A percentile compares a stretch with the other conserved stretches of the same genome.
Evolutionary conservation across 371 early-diverging fungal species (phyloP).

Genomic region (Apophysomyces elegans): DNA sequence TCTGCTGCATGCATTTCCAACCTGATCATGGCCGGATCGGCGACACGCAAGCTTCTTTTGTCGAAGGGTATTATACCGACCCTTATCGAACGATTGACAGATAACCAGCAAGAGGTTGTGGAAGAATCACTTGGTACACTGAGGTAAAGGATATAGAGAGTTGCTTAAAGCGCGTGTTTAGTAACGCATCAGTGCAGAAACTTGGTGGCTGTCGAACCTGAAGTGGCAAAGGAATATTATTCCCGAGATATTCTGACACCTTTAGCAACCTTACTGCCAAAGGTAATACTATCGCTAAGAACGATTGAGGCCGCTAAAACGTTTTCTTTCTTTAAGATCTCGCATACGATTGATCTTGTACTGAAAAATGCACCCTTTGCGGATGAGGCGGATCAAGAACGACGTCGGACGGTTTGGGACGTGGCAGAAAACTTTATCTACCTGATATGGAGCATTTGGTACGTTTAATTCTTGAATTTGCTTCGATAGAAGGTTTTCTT

Average conservation of each 20-base stretch:
- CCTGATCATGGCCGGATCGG: slow-evolving; percentile 63
- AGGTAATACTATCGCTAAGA: slow-evolving; percentile 26
- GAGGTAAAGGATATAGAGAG: slow-evolving; percentile 39
- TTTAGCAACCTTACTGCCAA: slow-evolving; percentile 51
- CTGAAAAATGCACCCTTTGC: slow-evolving; percentile 49
- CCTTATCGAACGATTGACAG: slow-evolving; percentile 74
- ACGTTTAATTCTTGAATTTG: neutral
- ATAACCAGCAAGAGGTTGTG: slow-evolving; percentile 73
- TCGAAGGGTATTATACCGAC: slow-evolving; percentile 69
- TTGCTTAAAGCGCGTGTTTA: neutral
- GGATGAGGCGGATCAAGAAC: slow-evolving; percentile 54
- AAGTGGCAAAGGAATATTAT: slow-evolving; percentile 70
- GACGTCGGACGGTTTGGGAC: slow-evolving; percentile 67
- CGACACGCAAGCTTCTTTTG: slow-evolving; percentile 72
- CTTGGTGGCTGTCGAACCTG: slow-evolving; percentile 61
- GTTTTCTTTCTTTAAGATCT: slow-evolving; percentile 27
- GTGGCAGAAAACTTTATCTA: slow-evolving; percentile 77
- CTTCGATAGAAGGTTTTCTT: neutral
- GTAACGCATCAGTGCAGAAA: slow-evolving; percentile 46
- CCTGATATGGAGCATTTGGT: slow-evolving; percentile 68
- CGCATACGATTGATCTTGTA: slow-evolving; percentile 49
- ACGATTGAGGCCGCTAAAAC: neutral
- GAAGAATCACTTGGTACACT: slow-evolving; percentile 82
- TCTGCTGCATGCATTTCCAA: slow-evolving; percentile 87
- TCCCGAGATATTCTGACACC: slow-evolving; percentile 68